Conservation (phyloP, 805 yeast species). For the Hanseniaspora clermontiae region DNA sequence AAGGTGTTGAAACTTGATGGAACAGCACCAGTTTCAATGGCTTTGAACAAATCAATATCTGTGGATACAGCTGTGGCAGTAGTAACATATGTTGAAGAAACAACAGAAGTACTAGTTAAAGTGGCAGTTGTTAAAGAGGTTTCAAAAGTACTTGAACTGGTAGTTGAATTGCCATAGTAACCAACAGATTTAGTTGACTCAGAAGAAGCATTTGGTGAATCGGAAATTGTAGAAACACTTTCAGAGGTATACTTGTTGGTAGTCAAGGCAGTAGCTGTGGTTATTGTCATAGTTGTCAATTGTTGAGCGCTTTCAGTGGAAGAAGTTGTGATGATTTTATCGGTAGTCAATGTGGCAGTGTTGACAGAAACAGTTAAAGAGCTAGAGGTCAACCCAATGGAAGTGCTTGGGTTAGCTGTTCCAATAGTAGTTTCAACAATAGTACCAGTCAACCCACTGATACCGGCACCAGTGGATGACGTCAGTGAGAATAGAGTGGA, state of each 20-base stretch:
- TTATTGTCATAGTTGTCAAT: constrained; percentile 10
- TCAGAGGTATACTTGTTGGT: constrained; percentile 2
- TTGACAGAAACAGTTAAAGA: constrained; percentile 22
- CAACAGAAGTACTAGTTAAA: constrained; percentile 8
- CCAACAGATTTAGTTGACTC: too few species aligned
- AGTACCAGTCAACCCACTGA: constrained; percentile 21
- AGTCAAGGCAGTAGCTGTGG: constrained; percentile 11
- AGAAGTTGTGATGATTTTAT: constrained; percentile 14
- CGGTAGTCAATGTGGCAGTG: constrained; percentile 25
- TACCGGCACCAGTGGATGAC: constrained; percentile 11
- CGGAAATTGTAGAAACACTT: constrained; percentile 16
- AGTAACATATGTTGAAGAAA: constrained; percentile 10
- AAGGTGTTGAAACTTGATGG: constrained; percentile 36
- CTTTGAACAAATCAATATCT: constrained; percentile 35
- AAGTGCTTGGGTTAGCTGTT: constrained; percentile 26
- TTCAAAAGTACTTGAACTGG: neutral
- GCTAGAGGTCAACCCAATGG: constrained; percentile 23
- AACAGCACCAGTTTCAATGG: constrained; percentile 36
- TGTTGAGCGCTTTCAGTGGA: constrained; percentile 13
- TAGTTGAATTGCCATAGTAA: neutral
- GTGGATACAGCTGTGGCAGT: constrained; percentile 17
- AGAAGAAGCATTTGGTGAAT: neutral
- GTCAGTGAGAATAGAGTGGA: constrained; percentile 16
- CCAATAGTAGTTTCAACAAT: constrained; percentile 24
- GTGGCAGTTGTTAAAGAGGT: constrained; percentile 5